A percentile compares a stretch with the other conserved stretches of the same genome.
These are phyloP conservation scores for Alternaria gansuensis DNA, from an alignment of 2,329 filamentous ascomycete species.

Conservation along the genomic window DNA sequence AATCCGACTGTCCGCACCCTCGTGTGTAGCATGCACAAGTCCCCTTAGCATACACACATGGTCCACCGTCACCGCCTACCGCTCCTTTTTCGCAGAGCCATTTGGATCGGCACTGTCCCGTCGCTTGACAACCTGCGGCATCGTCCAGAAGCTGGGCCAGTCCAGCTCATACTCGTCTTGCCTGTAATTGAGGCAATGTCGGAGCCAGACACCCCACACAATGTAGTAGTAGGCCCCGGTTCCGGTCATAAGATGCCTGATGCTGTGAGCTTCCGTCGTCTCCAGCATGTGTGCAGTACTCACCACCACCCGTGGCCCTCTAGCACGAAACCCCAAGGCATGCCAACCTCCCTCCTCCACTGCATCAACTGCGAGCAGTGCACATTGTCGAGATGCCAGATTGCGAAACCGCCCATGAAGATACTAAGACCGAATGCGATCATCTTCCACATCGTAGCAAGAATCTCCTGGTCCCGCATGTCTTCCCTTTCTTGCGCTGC, in stretches of 20 bases:
- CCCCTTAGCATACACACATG: neutral
- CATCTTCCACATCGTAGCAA: slow-evolving; percentile 79
- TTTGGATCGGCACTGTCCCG: slow-evolving; percentile 27
- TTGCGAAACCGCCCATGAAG: slow-evolving; percentile 76
- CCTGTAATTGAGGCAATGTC: slow-evolving; percentile 75
- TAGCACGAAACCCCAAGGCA: slow-evolving; percentile 82
- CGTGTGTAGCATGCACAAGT: slow-evolving; percentile 1
- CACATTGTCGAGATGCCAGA: slow-evolving; percentile 84
- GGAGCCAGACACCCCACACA: slow-evolving; percentile 82
- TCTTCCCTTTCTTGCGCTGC: slow-evolving; percentile 60
- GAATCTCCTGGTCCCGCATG: slow-evolving; percentile 64
- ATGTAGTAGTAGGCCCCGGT: slow-evolving; percentile 86
- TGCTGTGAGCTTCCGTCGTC: slow-evolving; percentile 18
- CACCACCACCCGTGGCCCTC: slow-evolving; percentile 78
- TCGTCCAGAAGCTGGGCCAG: slow-evolving; percentile 70
- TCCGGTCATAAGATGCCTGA: slow-evolving; percentile 80
- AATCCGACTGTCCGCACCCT: neutral
- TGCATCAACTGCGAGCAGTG: slow-evolving; percentile 72
- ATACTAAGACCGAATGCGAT: slow-evolving; percentile 72
- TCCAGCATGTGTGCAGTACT: slow-evolving; percentile 37
- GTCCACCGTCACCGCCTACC: slow-evolving; percentile 17
- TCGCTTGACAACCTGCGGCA: slow-evolving; percentile 62
- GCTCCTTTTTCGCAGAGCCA: slow-evolving; percentile 47
- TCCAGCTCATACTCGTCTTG: slow-evolving; percentile 75
- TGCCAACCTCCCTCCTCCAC: slow-evolving; percentile 72